A percentile compares a stretch with the other conserved stretches of the same genome.
Evolutionary conservation across 345 rosid species (phyloP).

Genomic region (Pistacia vera): DNA sequence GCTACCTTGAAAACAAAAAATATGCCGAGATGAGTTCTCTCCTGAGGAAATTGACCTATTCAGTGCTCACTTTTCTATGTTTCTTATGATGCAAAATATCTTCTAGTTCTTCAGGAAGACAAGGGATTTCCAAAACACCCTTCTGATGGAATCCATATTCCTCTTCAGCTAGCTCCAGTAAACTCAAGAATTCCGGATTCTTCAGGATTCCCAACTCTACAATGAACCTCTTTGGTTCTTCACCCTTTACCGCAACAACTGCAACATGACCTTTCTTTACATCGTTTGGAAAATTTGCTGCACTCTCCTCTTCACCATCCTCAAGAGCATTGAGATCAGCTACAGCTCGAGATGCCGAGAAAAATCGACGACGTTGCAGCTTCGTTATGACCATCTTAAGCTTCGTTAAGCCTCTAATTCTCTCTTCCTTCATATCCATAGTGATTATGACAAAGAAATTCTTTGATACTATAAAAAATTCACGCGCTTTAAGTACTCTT

Average conservation of each 20-base stretch:
- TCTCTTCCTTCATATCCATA: slow-evolving; percentile 23
- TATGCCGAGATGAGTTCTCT: background rate
- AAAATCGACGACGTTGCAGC: slow-evolving; percentile 20
- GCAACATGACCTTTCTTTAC: slow-evolving; percentile 56
- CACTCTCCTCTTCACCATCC: slow-evolving; percentile 20
- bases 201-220: slow-evolving; percentile 45
- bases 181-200: slow-evolving; percentile 46
- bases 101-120: slow-evolving; percentile 60
- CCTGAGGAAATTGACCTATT: background rate
- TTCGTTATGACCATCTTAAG: slow-evolving; percentile 30
- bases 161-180: slow-evolving; percentile 53
- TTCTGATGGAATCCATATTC: slow-evolving; percentile 53
- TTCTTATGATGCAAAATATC: slow-evolving; percentile 32
- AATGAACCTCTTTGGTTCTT: slow-evolving; percentile 48
- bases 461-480: background rate
- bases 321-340: background rate
- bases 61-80: slow-evolving; percentile 19
- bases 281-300: slow-evolving; percentile 32
- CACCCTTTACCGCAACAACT: slow-evolving; percentile 48
- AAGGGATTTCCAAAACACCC: slow-evolving; percentile 51
- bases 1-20: background rate
- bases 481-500: background rate
- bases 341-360: slow-evolving; percentile 20
- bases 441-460: background rate
- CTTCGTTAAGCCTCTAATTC: slow-evolving; percentile 25